Evolutionary conservation across 2,329 filamentous ascomycete species (phyloP), one percentile per base, ranked within the genome.

Genomic region (Huntiella savannae): DNA sequence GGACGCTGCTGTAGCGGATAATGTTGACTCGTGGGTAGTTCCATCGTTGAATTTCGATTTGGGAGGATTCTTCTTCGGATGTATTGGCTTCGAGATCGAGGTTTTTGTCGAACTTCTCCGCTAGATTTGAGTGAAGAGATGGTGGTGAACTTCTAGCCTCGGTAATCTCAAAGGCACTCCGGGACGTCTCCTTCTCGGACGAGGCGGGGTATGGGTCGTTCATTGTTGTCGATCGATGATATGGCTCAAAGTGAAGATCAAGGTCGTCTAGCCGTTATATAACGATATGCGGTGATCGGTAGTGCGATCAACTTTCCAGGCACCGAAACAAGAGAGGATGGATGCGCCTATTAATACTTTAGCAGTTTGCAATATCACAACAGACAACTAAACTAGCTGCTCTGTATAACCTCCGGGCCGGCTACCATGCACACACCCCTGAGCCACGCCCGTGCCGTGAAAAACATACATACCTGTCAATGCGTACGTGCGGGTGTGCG

Each of bases 1-100:
- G 73, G 3, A 74, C 69, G 0, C 72, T 66, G 33, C 71, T 58
- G 40, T 73, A 72, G 35, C 77, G 70, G 53, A 63, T 75, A 4
- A 71, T 60, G 55, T 79, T 82, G 37, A 65, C 63, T 6, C 61
- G 58, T 0, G 78, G 69, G n/a, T 62, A 60, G 54, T 82, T 82
- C 80, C 79, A 84, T 58, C 58, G 62, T 54, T 79, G 70, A 12
- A 63, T 54, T 10, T 44, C 15, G 10, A 46, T 11, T 32, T 43
- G 45, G 6, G 43, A 43, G 6, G 45, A 44, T n/a, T 45, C 49
- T 36, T 45, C 49, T 39, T 40, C 33, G 7, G 41, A 43, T 8
- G 19, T 38, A 13, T 17, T 22, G 15, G 28, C 37, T 11, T 47
- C 16, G 2, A 38, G 17, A 19, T 39, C 41, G 6, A 17, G n/a